A percentile compares a stretch with the other conserved stretches of the same genome.
Evolutionary conservation across 148 eudicot species (phyloP).

Genomic region (Rhododendron griersonianum): DNA sequence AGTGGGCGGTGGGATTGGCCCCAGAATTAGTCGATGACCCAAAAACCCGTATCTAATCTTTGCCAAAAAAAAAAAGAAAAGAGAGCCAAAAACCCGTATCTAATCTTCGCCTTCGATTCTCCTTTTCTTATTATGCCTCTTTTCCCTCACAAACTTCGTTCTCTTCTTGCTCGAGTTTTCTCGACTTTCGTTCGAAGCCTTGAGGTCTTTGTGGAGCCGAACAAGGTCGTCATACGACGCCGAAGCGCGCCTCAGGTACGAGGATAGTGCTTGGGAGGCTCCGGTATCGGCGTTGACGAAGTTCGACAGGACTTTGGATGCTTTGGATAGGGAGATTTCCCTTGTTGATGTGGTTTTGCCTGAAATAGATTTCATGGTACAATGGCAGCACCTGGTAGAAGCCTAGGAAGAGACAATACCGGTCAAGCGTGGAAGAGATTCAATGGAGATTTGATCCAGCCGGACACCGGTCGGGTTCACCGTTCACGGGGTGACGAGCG

Average conservation of each 20-base stretch:
- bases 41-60: too few relatives aligned
- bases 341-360: slow-evolving; percentile 35
- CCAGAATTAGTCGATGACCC: too few relatives aligned
- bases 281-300: slow-evolving; percentile 44
- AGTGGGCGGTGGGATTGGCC: too few relatives aligned
- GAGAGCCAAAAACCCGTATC: background rate
- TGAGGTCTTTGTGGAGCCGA: slow-evolving; percentile 37
- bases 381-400: background rate
- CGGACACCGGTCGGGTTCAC: too few relatives aligned
- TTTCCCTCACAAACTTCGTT: background rate
- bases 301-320: slow-evolving; percentile 38
- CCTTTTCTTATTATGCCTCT: slow-evolving; percentile 12
- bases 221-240: slow-evolving; percentile 37
- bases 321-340: slow-evolving; percentile 42
- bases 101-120: slow-evolving; percentile 14
- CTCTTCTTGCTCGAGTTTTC: slow-evolving; percentile 5
- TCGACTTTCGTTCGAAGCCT: slow-evolving; percentile 3
- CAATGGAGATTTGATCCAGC: too few relatives aligned
- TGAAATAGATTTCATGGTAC: slow-evolving; percentile 44
- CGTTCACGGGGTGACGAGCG: too few relatives aligned
- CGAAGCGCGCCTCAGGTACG: slow-evolving; percentile 49
- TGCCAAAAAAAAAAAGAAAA: background rate
- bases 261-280: slow-evolving; percentile 44
- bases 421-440: too few relatives aligned
- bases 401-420: background rate